Conservation (phyloP, 495 filamentous ascomycete species). For the Astrothelium subdiscretum region DNA sequence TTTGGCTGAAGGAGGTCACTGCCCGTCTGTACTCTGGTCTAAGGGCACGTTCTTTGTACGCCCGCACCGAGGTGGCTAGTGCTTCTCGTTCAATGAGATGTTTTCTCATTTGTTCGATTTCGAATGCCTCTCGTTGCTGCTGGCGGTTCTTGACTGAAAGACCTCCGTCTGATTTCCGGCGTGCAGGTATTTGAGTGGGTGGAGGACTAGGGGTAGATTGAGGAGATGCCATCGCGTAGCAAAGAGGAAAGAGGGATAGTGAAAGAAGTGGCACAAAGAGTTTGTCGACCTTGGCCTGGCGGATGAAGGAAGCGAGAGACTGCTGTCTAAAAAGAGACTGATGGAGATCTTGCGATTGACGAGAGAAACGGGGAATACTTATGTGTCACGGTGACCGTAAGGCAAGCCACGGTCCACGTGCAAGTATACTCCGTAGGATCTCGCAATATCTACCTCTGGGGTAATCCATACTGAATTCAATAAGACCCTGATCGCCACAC, state of each 20-base stretch:
- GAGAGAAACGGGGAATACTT: neutral
- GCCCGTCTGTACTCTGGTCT: neutral
- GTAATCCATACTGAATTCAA: neutral
- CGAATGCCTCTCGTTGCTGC: neutral
- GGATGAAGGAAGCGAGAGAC: neutral
- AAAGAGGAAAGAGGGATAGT: neutral
- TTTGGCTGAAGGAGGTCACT: neutral
- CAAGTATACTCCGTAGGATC: too few relatives aligned
- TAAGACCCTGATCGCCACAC: neutral
- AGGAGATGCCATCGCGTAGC: neutral
- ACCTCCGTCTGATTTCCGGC: neutral
- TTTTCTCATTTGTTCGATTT: neutral
- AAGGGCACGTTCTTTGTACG: neutral
- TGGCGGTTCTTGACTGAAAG: neutral
- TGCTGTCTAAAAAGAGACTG: neutral
- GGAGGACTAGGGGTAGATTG: neutral
- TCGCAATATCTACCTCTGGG: neutral
- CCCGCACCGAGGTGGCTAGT: neutral
- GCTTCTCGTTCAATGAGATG: neutral
- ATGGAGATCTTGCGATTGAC: neutral
- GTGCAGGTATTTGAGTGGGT: neutral
- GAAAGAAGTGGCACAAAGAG: neutral
- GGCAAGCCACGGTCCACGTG: too few relatives aligned
- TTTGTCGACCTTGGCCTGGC: neutral
- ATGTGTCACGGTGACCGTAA: too few relatives aligned